Evolutionary conservation across 2,329 filamentous ascomycete species (phyloP).

Genomic region (Alternaria triticimaculans): DNA sequence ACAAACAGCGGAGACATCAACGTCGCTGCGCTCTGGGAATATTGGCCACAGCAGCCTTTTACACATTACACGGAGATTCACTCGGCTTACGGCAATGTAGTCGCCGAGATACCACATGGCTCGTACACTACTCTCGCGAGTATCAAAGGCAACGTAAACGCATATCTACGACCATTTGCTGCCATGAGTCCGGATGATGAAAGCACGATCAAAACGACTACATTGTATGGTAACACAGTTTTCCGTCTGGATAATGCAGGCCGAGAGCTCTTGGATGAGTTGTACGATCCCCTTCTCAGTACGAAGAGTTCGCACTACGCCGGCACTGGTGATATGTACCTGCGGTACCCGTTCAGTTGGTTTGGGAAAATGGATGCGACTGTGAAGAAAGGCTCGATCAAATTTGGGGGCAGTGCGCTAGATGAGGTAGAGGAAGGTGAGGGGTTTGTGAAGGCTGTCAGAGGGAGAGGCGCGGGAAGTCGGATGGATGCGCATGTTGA

Average conservation of each 20-base stretch:
- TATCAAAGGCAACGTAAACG: neutral
- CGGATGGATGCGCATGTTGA: neutral
- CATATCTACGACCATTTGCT: neutral
- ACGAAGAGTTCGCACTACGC: neutral
- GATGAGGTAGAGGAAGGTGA: neutral
- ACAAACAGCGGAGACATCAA: neutral
- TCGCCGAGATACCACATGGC: neutral
- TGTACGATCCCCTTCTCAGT: neutral
- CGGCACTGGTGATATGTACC: neutral
- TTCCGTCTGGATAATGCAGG: neutral
- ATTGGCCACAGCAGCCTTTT: neutral
- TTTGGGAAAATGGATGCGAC: accelerated
- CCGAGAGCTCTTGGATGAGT: neutral
- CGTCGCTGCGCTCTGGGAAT: neutral
- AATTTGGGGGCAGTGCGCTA: neutral
- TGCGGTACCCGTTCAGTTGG: neutral
- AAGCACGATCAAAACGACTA: neutral
- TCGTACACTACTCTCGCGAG: neutral
- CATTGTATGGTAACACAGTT: neutral
- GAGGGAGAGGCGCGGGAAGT: neutral
- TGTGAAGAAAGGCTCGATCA: neutral
- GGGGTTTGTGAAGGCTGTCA: neutral
- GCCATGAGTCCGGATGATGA: neutral
- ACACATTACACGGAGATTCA: neutral
- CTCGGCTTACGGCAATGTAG: neutral